Conservation (phyloP, 2,329 filamentous ascomycete species). For the Metarhizium album region DNA sequence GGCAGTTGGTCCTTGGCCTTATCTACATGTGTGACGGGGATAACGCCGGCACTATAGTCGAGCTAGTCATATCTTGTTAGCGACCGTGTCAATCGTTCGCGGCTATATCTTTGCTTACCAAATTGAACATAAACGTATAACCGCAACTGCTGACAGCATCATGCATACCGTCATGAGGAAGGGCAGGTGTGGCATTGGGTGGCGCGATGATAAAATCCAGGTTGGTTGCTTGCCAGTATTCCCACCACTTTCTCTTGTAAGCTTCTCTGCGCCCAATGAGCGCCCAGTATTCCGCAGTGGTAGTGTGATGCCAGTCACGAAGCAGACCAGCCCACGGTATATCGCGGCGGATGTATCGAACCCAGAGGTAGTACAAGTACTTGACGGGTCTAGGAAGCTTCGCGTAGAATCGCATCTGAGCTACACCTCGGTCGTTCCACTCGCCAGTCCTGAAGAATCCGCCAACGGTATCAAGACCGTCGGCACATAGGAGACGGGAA, state of each 20-base stretch:
- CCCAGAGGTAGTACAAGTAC: conserved; percentile 80
- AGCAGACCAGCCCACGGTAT: conserved; percentile 68
- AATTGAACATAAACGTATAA: conserved; percentile 88
- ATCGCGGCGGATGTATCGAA: conserved; percentile 73
- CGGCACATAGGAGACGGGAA: conserved; percentile 70
- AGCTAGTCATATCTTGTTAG: conserved; percentile 37
- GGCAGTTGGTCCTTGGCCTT: conserved; percentile 55
- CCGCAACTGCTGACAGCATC: conserved; percentile 78
- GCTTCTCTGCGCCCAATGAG: conserved; percentile 66
- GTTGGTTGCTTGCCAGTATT: conserved; percentile 67
- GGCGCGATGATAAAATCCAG: conserved; percentile 73
- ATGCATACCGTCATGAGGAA: conserved; percentile 78
- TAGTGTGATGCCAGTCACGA: conserved; percentile 61
- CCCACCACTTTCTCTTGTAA: conserved; percentile 69
- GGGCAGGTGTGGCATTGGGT: conserved; percentile 82
- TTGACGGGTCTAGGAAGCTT: conserved; percentile 62
- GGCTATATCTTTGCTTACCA: conserved; percentile 41
- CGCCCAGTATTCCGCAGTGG: conserved; percentile 70
- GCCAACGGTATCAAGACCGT: conserved; percentile 72
- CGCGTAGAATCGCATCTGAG: conserved; percentile 65
- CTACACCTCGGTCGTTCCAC: conserved; percentile 66
- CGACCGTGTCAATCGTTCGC: not conserved
- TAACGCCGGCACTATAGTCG: conserved; percentile 73
- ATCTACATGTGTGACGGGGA: conserved; percentile 82
- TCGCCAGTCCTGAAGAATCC: conserved; percentile 69